Base-by-base conservation (phyloP, 2,329 filamentous ascomycete species). In the Huntiella abstrusa region DNA sequence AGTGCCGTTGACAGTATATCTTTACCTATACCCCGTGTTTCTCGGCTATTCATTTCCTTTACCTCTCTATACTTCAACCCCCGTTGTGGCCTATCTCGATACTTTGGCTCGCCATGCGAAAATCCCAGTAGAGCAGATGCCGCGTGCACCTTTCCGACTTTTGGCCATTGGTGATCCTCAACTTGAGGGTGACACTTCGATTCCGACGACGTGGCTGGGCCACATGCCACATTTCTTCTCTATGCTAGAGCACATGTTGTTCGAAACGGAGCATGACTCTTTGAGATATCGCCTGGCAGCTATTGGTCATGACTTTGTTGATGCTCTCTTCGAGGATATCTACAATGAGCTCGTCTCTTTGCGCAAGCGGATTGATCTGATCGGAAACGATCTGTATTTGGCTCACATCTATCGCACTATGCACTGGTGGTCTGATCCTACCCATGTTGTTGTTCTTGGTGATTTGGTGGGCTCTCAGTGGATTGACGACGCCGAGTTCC, bases 401-500 rank as follows among this genome's bases (percentile, higher is more conserved):
- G 84, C 83, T 15, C 91, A 98, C 60, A 86, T 95, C 49, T 95
- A 92, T 62, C 74, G 84, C 12, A 82, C 77, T 0, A 62, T 94
- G 43, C 71, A 74, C 53, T 93, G 86, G 84, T 92, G 83, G 80
- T 74, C 81, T 0, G 64, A 68, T 12, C 91, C 91, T 6, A 92
- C 84, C 0, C 91, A 98, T 59, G 75, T 91, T 15, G 77, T 82
- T 0, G 86, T 96, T 0, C 68, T 98, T 3, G 91, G 91, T 3
- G 91, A 98, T 59, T 66, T 98, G 49, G 66, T 98, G 7, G 91
- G 91, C 7, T 94, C 86, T 56, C 91, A 98, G 60, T 98, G 91
- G 91, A 82, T 98, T 51, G 73, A 72, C 43, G 78, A 94, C 57
- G 72, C 70, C 28, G 91, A 98, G 61, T 98, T 98, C 58, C 70